These are phyloP conservation scores for Chalciporus piperatoides DNA, from an alignment of 1,284 basidiomycete species.

Conservation along the genomic window DNA sequence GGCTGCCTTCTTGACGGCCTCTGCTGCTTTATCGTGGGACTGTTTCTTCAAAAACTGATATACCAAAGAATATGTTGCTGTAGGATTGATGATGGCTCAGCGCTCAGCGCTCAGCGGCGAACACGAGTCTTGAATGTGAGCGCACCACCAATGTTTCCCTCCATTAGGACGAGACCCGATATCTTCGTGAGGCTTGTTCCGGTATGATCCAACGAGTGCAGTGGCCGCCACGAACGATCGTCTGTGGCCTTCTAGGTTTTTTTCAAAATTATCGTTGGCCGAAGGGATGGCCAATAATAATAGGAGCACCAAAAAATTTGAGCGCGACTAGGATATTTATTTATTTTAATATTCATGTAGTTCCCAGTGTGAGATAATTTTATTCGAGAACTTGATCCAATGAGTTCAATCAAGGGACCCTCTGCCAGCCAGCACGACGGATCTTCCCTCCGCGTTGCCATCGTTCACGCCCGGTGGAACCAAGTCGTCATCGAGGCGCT, in stretches of 20 bases:
- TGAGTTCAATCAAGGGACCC: slow-evolving; percentile 75
- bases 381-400: too few species aligned
- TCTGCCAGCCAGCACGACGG: slow-evolving; percentile 70
- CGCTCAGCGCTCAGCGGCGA: slow-evolving; percentile 18
- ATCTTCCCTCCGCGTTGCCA: slow-evolving; percentile 75
- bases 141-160: slow-evolving; percentile 47
- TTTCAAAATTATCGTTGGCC: not conserved
- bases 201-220: not conserved
- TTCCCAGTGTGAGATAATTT: slow-evolving; percentile 15
- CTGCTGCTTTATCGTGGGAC: slow-evolving; percentile 60
- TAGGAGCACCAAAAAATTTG: too few species aligned
- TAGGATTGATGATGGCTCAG: not conserved
- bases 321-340: not conserved
- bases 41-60: slow-evolving; percentile 66
- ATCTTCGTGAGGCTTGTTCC: not conserved
- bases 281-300: not conserved
- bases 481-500: slow-evolving; percentile 81
- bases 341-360: too few species aligned
- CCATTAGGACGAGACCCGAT: slow-evolving; percentile 33
- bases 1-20: slow-evolving; percentile 62
- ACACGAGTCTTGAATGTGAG: not conserved
- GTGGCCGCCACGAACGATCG: not conserved
- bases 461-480: slow-evolving; percentile 96
- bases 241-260: not conserved
- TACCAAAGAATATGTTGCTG: slow-evolving; percentile 70